phyloP scores from a whole-genome alignment of 495 filamentous ascomycete genomes.

The Podospora tetraspora region DNA sequence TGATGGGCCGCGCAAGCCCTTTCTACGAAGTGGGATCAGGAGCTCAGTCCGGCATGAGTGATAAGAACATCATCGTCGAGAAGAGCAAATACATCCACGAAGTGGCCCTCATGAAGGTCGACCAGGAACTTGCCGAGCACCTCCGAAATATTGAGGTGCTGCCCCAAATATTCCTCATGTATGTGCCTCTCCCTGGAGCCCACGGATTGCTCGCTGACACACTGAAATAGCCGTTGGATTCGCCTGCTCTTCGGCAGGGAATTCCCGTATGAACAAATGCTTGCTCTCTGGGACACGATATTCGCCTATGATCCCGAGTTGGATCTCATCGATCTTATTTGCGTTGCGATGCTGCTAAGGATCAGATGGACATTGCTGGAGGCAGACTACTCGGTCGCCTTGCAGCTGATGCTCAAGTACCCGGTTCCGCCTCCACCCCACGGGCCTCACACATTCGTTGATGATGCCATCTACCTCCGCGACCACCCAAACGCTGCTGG shows the following conservation, averaged over 20 bases:
- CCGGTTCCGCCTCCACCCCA: slow-evolving; percentile 58
- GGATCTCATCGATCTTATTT: slow-evolving; percentile 79
- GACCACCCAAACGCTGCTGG: slow-evolving; percentile 68
- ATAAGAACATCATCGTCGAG: slow-evolving; percentile 68
- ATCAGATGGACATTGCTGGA: slow-evolving; percentile 88
- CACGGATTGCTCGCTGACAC: background rate
- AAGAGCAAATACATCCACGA: slow-evolving; percentile 83
- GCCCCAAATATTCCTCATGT: slow-evolving; percentile 97
- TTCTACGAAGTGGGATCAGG: slow-evolving; percentile 72
- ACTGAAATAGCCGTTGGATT: slow-evolving; percentile 73
- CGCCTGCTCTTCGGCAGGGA: slow-evolving; percentile 89
- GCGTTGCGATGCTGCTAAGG: slow-evolving; percentile 87
- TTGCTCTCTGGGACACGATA: slow-evolving; percentile 83
- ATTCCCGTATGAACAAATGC: slow-evolving; percentile 78
- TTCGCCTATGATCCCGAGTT: slow-evolving; percentile 85
- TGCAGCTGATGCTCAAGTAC: slow-evolving; percentile 79
- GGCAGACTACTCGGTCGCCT: slow-evolving; percentile 76
- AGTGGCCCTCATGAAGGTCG: slow-evolving; percentile 66
- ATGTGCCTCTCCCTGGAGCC: slow-evolving; percentile 25
- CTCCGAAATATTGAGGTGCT: slow-evolving; percentile 79
- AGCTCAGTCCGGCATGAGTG: slow-evolving; percentile 22
- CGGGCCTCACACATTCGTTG: slow-evolving; percentile 69
- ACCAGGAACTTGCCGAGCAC: slow-evolving; percentile 77
- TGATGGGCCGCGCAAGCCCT: slow-evolving; percentile 80
- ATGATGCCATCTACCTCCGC: slow-evolving; percentile 81